Base-by-base conservation (phyloP, 2,329 filamentous ascomycete species). In the Cucurbitaria berberidis region DNA sequence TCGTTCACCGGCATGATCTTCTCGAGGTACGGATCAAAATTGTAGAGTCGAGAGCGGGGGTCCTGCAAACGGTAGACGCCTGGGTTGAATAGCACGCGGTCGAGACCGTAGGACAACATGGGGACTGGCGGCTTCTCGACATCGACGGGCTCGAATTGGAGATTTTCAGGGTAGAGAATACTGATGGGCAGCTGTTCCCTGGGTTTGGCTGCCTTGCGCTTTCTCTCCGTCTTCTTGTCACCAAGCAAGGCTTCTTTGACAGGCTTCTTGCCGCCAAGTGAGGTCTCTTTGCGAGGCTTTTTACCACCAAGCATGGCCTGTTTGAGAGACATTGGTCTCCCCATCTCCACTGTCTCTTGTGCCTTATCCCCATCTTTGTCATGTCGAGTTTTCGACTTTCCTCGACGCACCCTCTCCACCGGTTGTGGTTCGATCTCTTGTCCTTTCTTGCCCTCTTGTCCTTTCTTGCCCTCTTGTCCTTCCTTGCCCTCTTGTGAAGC, bases 1-100 rank as follows among this genome's bases (percentile, higher is more conserved):
- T 99, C 91, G 2, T 85, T 80, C 15, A 95, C 87, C 1, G 95
- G 93, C 91, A 98, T 98, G 65, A 99, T 96, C 46, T 86, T 87
- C 55, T 92, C 86, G 18, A 99, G 82, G 68, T 97, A 97, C 0
- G 96, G 95, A 70, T 99, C 93, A 67, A 99, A 99, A 73, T 99
- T 99, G 82, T 87, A 99, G 6, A 98, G 91, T 16, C 87, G 84
- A 34, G 93, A 92, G 52, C 91, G 85, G 21, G 89, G 87, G 72
- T 99, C 95, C 75, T 96, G 93, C 45, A 99, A 83, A 45, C 91
- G 88, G 73, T 97, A 96, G 32, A 97, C 90, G 19, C 95, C 81
- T 60, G 77, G 83, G 74, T 97, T 99, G 82, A 99, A 99, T 2
- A 99, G 79, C n/a, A 96, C 93, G 51, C 92, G 84, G 57, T 96